Evolutionary conservation across 352 stramenopile species (phyloP).

Genomic region (Globisporangium irregulare): DNA sequence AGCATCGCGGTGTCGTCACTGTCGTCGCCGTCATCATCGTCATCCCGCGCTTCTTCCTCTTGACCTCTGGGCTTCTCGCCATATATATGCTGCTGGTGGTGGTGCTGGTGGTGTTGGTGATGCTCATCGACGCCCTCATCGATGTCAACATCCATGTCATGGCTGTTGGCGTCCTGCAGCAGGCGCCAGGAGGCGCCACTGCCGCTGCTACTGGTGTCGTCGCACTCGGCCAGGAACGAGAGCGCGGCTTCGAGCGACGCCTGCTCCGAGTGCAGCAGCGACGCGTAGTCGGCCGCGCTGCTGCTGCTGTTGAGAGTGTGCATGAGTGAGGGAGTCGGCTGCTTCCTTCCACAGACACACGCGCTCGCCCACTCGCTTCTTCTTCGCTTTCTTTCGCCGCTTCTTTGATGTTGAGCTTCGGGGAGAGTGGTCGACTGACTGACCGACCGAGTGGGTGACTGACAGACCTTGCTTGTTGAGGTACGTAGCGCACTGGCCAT

Average conservation of each 20-base stretch:
- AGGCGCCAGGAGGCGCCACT: conserved; percentile 31
- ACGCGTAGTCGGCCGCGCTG: conserved; percentile 11
- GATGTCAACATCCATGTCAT: conserved; percentile 25
- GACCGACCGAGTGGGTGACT: too few species aligned
- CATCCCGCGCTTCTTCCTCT: background rate
- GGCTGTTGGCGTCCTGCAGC: conserved; percentile 29
- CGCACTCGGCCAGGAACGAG: conserved; percentile 35
- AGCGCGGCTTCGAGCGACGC: conserved; percentile 40
- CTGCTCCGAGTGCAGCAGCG: conserved; percentile 6
- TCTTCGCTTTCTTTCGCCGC: background rate
- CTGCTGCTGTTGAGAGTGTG: background rate
- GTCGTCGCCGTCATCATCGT: conserved; percentile 15
- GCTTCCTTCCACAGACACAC: background rate
- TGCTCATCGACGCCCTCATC: conserved; percentile 12
- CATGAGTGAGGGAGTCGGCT: background rate
- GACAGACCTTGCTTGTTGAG: too few species aligned
- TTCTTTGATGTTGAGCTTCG: background rate
- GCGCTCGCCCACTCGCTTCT: background rate
- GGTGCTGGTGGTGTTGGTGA: background rate
- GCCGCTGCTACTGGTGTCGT: conserved; percentile 28
- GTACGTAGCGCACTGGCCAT: too few species aligned
- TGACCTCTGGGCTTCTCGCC: background rate
- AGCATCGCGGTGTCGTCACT: conserved; percentile 6
- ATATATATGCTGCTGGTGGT: background rate
- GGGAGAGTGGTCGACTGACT: background rate